Percentiles rank a stretch among this genome's conserved stretches.
Evolutionary conservation across 2,329 filamentous ascomycete genomes (phyloP).

Genomic region (Penicillium sp.): DNA sequence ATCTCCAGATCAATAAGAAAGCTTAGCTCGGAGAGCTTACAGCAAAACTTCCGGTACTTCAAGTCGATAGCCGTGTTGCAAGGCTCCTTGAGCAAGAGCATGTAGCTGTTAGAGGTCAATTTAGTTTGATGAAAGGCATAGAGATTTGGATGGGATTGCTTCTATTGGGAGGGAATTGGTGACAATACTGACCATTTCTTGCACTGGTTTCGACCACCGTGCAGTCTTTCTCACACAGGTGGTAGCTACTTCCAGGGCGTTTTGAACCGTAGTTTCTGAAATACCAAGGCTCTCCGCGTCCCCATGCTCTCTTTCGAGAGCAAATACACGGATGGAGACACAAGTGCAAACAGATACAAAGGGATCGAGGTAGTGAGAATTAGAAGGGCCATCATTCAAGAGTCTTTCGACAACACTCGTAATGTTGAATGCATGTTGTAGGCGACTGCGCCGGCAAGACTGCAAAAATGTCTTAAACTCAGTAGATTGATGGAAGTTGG

Average conservation of each 20-base stretch:
- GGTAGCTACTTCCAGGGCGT: background rate
- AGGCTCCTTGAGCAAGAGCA: background rate
- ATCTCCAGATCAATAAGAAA: background rate
- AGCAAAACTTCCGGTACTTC: background rate
- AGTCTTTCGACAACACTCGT: background rate
- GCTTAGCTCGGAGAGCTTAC: background rate
- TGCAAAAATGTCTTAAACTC: background rate
- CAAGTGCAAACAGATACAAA: background rate
- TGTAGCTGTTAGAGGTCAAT: background rate
- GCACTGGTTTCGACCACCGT: background rate
- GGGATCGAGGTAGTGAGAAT: background rate
- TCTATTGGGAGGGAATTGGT: no score
- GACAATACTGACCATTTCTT: background rate
- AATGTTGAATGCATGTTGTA: background rate
- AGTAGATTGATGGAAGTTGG: background rate
- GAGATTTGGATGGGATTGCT: background rate
- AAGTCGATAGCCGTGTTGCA: background rate
- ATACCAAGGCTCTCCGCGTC: background rate
- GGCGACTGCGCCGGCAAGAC: background rate
- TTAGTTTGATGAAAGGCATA: background rate
- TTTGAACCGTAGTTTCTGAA: background rate
- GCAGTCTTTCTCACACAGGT: background rate
- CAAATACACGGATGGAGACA: background rate
- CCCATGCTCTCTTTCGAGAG: background rate
- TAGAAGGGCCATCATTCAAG: background rate